Evolutionary conservation across 177 flowering plant species (phyloP), one percentile per base, ranked within the genome.

Genomic region (Tripterygium wilfordii): DNA sequence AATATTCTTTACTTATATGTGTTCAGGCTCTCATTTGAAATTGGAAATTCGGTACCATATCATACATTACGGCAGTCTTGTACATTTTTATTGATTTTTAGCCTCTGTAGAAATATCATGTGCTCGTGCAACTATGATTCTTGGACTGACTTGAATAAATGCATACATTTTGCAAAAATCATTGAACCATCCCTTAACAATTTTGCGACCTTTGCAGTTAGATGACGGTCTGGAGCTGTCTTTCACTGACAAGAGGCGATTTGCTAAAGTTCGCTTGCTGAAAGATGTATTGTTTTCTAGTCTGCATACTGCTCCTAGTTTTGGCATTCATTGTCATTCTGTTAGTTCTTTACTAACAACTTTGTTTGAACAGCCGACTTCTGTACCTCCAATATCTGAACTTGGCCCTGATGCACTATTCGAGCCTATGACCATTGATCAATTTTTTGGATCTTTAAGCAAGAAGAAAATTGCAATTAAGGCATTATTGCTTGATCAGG

Each of bases 261-360:
- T 92, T 66, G 98, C 98, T 12, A 88, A 59, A 88, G 98, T 92
- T 43, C 94, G 94, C 60, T 69, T 88, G 79, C 96, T 92, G n/a
- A 53, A 80, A 60, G 72, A 88, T 79, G 98, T 92, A 28, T 29
- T n/a, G 26, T 8, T 38, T 38, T 23, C 29, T 27, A 49, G 4
- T 36, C 12, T 35, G 5, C 17, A 20, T 24, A n/a, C 8, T 10
- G 3, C 4, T 42, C 24, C 19, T 6, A 1, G n/a, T n/a, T n/a
- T n/a, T n/a, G n/a, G n/a, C n/a, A n/a, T n/a, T n/a, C n/a, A n/a
- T n/a, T 9, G 31, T 26, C 5, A 62, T 49, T 17, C 36, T n/a
- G 5, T 42, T 13, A 41, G 45, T 15, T 21, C 58, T 42, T 31
- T 35, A 3, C 20, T 42, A n/a, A n/a, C n/a, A n/a, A n/a, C 2